Base-by-base conservation (phyloP, 2,329 filamentous ascomycete genomes). In the Berkeleyomyces basicola region DNA sequence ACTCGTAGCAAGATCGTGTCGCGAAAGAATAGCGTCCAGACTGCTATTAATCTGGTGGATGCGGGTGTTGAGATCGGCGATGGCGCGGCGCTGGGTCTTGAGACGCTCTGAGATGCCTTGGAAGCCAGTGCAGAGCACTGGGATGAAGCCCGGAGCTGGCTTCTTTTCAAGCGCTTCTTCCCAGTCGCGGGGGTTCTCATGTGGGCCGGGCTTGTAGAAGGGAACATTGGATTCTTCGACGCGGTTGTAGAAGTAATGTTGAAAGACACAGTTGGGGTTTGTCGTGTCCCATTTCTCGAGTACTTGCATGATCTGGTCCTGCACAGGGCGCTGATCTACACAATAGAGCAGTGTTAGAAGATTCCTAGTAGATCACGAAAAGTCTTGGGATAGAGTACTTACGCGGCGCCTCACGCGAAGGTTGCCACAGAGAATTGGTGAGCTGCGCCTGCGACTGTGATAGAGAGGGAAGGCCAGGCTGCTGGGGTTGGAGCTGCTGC, bases 201-300 rank as follows among this genome's bases (percentile, higher is more conserved):
- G 77, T 1, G 83, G 76, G 14, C 81, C 78, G 1, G 87, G 87
- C 66, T 84, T 82, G 72, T 87, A 91, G 72, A 87, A 90, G 9
- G 87, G 87, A n/a, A 86, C 84, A 70, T 81, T 80, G 61, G 82
- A 81, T 69, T 87, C 82, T 66, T 87, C 84, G 66, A 91, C 87
- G 67, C 88, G 84, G 74, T 93, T 93, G 78, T 93, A 95, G 72
- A 93, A 89, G 76, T 92, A 92, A 70, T 87, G 78, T 72, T 89
- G 87, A 75, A 93, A 90, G 37, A 81, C 82, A 68, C 87, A 90
- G 70, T 82, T 83, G 31, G 82, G 79, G 71, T 79, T 81, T 36
- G 78, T 73, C 0, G 87, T 84, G 65, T 87, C 79, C 88, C 88
- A 93, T 74, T 91, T 90, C 65, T 82, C 77, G 61, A 82, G 76